Base-by-base conservation (phyloP, 768 basidiomycete genomes). In the Termitomyces sp. region DNA sequence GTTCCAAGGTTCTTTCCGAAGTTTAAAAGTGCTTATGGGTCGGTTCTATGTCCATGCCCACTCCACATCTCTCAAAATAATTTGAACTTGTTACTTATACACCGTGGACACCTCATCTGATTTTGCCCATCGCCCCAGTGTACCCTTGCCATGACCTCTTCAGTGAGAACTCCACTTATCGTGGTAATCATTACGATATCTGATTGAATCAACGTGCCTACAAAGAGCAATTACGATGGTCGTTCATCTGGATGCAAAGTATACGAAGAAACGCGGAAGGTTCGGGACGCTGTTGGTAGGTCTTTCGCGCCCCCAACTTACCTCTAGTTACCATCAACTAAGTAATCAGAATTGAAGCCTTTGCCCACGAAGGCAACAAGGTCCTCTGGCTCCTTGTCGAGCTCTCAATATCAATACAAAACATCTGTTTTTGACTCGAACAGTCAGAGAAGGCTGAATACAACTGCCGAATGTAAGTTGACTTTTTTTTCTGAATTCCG, bases 151-250 rank as follows among this genome's bases (percentile, higher is more conserved):
- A 52, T 28, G 35, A 3, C 11, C 1, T 40, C 38, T 52, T 26
- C 18, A 8, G 55, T 56, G 18, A 48, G 55, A 16, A 22, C 24
- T 30, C 1, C 3, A 9, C 38, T n/a, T 24, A 38, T 36, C 24
- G 38, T 20, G 20, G 9, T 36, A 14, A 35, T 36, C 16, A 55
- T 35, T 20, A 22, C 46, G 24, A 11, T 38, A 20, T 32, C 6
- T 28, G 36, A 52, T 36, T 44, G 28, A 55, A 52, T 44, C 48
- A 22, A 56, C 51, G 30, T n/a, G 24, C 28, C 36, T 16, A 22
- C 20, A 5, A 47, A 59, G 55, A 51, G 52, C 7, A 55, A 59
- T 0, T 56, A 59, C 28, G 58, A 57, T 1, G 52, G 38, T 26
- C 18, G n/a, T 4, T 57, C 51, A 6, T 30, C 41, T 16, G 51